Evolutionary conservation across 805 yeast species (phyloP), one percentile per base, ranked within the genome.

Genomic region (Lachancea quebecensis): DNA sequence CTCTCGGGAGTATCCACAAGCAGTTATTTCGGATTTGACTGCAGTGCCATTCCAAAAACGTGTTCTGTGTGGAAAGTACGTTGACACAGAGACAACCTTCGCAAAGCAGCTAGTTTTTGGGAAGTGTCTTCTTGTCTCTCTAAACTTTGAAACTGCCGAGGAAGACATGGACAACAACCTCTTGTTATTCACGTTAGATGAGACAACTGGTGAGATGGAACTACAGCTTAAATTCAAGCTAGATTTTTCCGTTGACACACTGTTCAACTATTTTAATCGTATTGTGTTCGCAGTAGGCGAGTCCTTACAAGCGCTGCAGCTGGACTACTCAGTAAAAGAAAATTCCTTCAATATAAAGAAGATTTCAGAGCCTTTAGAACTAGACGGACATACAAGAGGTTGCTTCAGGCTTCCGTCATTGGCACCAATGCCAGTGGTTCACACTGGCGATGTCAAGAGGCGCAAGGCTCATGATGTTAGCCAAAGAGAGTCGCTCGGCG

Each of bases 81-180:
- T 29, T n/a, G 42, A 39, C 30, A 41, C 43, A n/a, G 42, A 51
- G 28, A 53, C 60, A 5, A 41, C 55, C 11, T 52, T 56, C 41
- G 71, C 68, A 0, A 64, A 66, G 49, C 59, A 62, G 37, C 52
- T 62, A 28, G 55, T 65, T 3, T 52, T 67, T n/a, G 54, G 59
- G 7, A 67, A 62, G 44, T 67, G 72, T 45, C 65, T 68, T 50
- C 47, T 65, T 3, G 63, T 67, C 1, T 59, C 71, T 6, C 60
- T 70, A 41, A 50, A 58, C 29, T 59, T 58, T 41, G 67, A 66
- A 40, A 44, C 48, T 10, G 53, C 62, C 7, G 67, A 67, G 40
- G 66, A 62, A 15, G 60, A 59, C 1, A 40, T 39, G 4, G 42
- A 52, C 5, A 51, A 64, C 7, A 64, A 69, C 27, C 38, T 69